phyloP scores from a whole-genome alignment of 2,329 filamentous ascomycete species.

The Eutypa lata region DNA sequence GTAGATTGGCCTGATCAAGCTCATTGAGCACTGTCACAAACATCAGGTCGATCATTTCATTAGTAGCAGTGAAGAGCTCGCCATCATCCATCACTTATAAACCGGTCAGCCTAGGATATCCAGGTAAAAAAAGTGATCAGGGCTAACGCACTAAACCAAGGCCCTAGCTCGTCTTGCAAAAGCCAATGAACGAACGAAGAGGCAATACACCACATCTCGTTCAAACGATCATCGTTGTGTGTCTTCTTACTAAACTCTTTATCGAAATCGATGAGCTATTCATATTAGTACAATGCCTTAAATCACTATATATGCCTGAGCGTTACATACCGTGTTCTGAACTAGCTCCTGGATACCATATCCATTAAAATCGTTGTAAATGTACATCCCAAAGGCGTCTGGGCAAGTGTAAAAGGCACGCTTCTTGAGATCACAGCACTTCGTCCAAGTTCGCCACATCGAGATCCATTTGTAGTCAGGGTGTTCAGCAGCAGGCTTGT shows the following conservation, averaged over 20 bases:
- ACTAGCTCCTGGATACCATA: slow-evolving; percentile 27
- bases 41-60: slow-evolving; percentile 12
- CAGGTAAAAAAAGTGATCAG: neutral
- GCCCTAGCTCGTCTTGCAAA: slow-evolving; percentile 7
- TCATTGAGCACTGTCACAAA: slow-evolving; percentile 17
- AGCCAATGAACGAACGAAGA: slow-evolving; percentile 18
- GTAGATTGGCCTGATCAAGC: slow-evolving; percentile 14
- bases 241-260: slow-evolving; percentile 18
- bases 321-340: slow-evolving; percentile 22
- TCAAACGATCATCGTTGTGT: slow-evolving; percentile 12
- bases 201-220: slow-evolving; percentile 19
- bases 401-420: slow-evolving; percentile 19
- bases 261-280: slow-evolving; percentile 16
- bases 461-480: slow-evolving; percentile 14
- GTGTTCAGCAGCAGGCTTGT: slow-evolving; percentile 11
- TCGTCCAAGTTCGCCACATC: slow-evolving; percentile 19
- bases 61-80: slow-evolving; percentile 8
- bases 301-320: neutral
- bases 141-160: slow-evolving; percentile 17
- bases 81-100: slow-evolving; percentile 9
- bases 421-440: slow-evolving; percentile 11
- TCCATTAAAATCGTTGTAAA: slow-evolving; percentile 27
- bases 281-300: neutral
- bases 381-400: slow-evolving; percentile 27
- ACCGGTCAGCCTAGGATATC: neutral